Percentiles rank a stretch among this genome's conserved stretches.
Conservation (phyloP, 768 basidiomycete genomes). For the Suillus subaureus region DNA sequence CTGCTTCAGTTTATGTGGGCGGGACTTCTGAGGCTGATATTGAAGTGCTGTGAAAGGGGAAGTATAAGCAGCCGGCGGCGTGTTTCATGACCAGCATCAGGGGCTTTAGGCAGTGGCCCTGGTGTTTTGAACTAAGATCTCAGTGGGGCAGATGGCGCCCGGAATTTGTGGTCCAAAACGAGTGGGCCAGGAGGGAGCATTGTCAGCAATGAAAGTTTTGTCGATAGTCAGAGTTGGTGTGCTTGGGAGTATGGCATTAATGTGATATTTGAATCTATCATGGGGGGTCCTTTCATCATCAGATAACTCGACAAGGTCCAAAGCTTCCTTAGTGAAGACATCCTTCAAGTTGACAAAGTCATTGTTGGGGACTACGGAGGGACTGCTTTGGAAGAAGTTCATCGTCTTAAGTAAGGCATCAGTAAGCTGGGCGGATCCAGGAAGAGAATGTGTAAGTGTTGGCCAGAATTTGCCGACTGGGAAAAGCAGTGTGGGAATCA, state of each 20-base stretch:
- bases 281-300: too few relatives aligned
- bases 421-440: not conserved
- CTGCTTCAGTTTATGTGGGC: not conserved
- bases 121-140: not conserved
- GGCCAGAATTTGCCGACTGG: not conserved
- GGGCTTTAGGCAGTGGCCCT: not conserved
- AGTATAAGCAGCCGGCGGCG: not conserved
- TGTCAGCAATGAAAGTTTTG: not conserved
- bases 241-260: not conserved
- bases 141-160: not conserved
- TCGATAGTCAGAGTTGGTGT: not conserved
- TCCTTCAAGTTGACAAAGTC: too few relatives aligned
- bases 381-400: too few relatives aligned
- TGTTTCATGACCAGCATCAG: not conserved
- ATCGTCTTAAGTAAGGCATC: too few relatives aligned
- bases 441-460: not conserved
- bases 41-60: not conserved
- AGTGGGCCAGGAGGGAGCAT: not conserved
- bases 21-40: not conserved
- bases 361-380: too few relatives aligned
- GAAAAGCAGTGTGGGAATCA: too few relatives aligned
- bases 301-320: too few relatives aligned
- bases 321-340: too few relatives aligned
- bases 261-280: too few relatives aligned
- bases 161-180: not conserved